phyloP scores from a whole-genome alignment of 2,329 filamentous ascomycete genomes.

The Coniochaeta sp. region DNA sequence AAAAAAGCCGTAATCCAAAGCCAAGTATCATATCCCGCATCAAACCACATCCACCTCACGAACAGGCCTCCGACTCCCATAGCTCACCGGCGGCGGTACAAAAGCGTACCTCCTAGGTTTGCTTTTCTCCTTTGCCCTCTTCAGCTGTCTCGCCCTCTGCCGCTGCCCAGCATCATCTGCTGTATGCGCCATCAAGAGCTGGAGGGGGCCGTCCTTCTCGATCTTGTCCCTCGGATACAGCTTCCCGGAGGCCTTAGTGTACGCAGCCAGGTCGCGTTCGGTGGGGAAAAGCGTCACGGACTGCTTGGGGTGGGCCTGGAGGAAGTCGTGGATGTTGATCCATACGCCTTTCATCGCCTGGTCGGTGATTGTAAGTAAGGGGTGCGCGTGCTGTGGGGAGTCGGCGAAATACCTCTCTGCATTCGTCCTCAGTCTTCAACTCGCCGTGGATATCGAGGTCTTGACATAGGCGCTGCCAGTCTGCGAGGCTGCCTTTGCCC shows the following conservation, averaged over 20 bases:
- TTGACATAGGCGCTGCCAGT: too few relatives aligned
- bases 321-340: constrained; percentile 44
- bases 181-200: background rate
- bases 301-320: constrained; percentile 23
- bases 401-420: too few relatives aligned
- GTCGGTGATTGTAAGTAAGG: background rate
- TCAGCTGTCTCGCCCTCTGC: too few relatives aligned
- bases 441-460: background rate
- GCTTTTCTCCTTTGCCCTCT: too few relatives aligned
- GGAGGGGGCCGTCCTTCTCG: constrained; percentile 12
- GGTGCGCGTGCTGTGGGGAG: background rate
- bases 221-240: constrained; percentile 39
- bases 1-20: too few relatives aligned
- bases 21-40: too few relatives aligned
- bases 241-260: constrained; percentile 27
- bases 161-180: too few relatives aligned
- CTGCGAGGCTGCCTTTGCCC: too few relatives aligned
- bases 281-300: constrained; percentile 22
- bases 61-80: too few relatives aligned
- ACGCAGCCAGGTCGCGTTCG: constrained; percentile 22
- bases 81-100: too few relatives aligned
- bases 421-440: background rate
- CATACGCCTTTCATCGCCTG: constrained; percentile 33
- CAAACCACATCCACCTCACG: too few relatives aligned
- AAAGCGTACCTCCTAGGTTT: too few relatives aligned